Conservation (phyloP, 177 flowering plant species). For the Telopea speciosissima region DNA sequence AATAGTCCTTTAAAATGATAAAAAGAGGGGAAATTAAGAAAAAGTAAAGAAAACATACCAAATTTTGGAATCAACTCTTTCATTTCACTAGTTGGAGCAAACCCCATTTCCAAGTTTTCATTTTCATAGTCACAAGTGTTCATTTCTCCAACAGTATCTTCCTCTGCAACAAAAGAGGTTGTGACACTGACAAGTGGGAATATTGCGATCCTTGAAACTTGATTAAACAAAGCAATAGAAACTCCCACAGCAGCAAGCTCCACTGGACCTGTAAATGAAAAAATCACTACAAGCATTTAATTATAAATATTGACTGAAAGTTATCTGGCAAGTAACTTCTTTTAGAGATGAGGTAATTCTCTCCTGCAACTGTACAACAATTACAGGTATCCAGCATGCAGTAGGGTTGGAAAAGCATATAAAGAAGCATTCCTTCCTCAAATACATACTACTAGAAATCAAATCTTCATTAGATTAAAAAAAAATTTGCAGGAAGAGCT, state of each 20-base stretch:
- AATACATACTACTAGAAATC: background rate
- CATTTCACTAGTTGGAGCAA: slow-evolving; percentile 18
- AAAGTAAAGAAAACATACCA: slow-evolving; percentile 16
- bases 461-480: too few relatives aligned
- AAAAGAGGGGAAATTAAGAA: background rate
- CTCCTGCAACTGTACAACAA: background rate
- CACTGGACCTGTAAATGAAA: slow-evolving; percentile 30
- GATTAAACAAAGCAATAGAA: slow-evolving; percentile 44
- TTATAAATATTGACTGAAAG: too few relatives aligned
- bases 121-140: slow-evolving; percentile 9
- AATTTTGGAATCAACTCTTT: slow-evolving; percentile 20
- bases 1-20: background rate
- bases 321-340: too few relatives aligned
- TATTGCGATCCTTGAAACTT: slow-evolving; percentile 40
- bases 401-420: background rate
- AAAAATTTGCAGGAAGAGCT: too few relatives aligned
- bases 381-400: background rate
- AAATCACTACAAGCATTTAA: too few relatives aligned
- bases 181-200: slow-evolving; percentile 47
- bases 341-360: too few relatives aligned
- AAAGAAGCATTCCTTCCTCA: background rate
- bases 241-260: slow-evolving; percentile 54
- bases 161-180: slow-evolving; percentile 48
- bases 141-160: slow-evolving; percentile 23
- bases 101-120: slow-evolving; percentile 21